Percentiles rank a stretch among this genome's conserved stretches.
Evolutionary conservation across 306 rosid species (phyloP).

Genomic region (Begonia peltatifolia): DNA sequence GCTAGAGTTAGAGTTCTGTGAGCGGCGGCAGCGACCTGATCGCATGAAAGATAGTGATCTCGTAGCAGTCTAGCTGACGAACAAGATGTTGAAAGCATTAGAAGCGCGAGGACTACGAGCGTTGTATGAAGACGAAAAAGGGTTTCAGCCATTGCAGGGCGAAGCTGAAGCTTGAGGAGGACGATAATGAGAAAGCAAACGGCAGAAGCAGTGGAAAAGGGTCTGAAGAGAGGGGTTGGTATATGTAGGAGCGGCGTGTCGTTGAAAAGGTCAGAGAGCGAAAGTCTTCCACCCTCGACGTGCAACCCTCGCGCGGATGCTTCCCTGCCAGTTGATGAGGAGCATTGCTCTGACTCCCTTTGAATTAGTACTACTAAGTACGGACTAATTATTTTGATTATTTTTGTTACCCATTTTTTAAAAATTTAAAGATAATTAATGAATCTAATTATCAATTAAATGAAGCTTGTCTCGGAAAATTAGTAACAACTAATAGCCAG

Average conservation of each 20-base stretch:
- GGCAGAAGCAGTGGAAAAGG: neutral
- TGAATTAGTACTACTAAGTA: too few relatives aligned
- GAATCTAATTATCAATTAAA: too few relatives aligned
- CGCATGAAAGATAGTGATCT: neutral
- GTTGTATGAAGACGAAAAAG: neutral
- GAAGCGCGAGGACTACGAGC: neutral
- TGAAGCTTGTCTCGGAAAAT: too few relatives aligned
- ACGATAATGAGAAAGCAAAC: neutral
- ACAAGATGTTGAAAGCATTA: neutral
- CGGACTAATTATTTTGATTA: too few relatives aligned
- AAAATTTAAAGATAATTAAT: too few relatives aligned
- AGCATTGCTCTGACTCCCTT: too few relatives aligned
- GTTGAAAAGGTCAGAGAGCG: conserved; percentile 1
- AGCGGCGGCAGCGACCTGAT: neutral
- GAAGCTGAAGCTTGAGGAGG: neutral
- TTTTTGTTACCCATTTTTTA: too few relatives aligned
- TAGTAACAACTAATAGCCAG: too few relatives aligned
- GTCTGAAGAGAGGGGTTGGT: neutral
- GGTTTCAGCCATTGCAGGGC: neutral
- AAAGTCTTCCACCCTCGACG: neutral
- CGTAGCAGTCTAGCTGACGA: conserved; percentile 2
- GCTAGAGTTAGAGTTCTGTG: conserved; percentile 12
- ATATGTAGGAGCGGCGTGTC: neutral
- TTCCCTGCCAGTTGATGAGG: too few relatives aligned
- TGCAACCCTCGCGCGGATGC: too few relatives aligned